phyloP scores from a whole-genome alignment of 306 rosid genomes.

The Sicyos edulis region DNA sequence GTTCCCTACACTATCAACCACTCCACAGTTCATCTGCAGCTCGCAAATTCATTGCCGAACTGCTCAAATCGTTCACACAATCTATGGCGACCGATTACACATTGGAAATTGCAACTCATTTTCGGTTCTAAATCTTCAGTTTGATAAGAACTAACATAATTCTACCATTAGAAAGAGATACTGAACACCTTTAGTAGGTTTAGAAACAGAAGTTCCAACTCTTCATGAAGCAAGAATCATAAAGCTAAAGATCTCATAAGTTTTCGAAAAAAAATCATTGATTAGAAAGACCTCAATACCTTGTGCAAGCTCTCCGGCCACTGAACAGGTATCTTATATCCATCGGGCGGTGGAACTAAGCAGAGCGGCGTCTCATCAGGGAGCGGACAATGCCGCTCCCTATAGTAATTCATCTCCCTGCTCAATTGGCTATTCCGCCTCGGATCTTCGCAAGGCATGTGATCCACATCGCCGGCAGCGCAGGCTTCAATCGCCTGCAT shows the following conservation, averaged over 20 bases:
- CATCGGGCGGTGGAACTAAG: slow-evolving; percentile 71
- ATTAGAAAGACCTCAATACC: slow-evolving; percentile 34
- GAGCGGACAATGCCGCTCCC: slow-evolving; percentile 84
- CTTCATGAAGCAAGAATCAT: background rate
- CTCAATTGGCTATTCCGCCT: slow-evolving; percentile 73
- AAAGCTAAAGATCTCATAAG: background rate
- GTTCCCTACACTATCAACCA: background rate
- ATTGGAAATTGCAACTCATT: background rate
- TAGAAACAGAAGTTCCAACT: slow-evolving; percentile 1
- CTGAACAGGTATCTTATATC: slow-evolving; percentile 65
- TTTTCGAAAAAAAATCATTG: background rate
- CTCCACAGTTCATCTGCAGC: slow-evolving; percentile 9
- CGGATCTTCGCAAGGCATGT: slow-evolving; percentile 99
- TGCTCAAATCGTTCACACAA: slow-evolving; percentile 9
- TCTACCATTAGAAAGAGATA: background rate
- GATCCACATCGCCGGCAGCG: slow-evolving; percentile 60
- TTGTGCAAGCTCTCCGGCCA: slow-evolving; percentile 96
- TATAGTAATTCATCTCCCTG: slow-evolving; percentile 84
- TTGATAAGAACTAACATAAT: slow-evolving; percentile 2
- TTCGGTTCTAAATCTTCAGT: background rate
- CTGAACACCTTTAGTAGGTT: too few species aligned
- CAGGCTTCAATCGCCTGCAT: slow-evolving; percentile 56
- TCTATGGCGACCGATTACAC: background rate
- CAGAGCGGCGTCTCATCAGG: slow-evolving; percentile 69
- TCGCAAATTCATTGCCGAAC: background rate